Base-by-base conservation (phyloP, 1,284 basidiomycete genomes). In the Tetrapyrgos nigripes region DNA sequence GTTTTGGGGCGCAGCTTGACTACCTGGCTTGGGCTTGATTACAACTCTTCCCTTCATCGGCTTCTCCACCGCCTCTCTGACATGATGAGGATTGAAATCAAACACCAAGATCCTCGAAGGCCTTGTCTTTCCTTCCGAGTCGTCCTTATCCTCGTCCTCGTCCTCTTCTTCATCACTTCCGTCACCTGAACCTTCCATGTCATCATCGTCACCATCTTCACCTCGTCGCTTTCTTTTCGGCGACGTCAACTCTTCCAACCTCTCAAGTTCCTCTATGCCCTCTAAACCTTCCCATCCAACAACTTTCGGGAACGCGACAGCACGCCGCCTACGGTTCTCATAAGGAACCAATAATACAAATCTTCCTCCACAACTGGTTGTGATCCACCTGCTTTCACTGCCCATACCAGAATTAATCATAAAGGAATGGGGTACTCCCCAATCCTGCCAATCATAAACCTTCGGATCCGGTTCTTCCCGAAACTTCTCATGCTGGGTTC, bases 351-450 rank as follows among this genome's bases (percentile, higher is more conserved):
- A 68, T 29, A 73, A 60, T 28, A 77, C 77, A 47, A 75, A 76
- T 13, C 83, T 72, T 67, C 81, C 78, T 3, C 83, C 83, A 19
- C 73, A 70, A 3, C 80, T 78, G 4, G 77, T 81, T 45, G 82
- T 83, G 51, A 84, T 82, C 80, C 80, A 83, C 19, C 77, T 70
- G 19, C 37, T 40, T n/a, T n/a, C 37, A n/a, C 8, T 50, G 50
- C 47, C 47, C 54, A 47, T 57, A 53, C 55, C n/a, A 26, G n/a
- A 11, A 14, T 40, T 49, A 26, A 31, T 8, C 17, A 8, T 37
- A 55, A 45, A 59, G 29, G 43, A 47, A 51, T 54, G 57, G 35
- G 50, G 53, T 17, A 35, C 55, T 23, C 35, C 53, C 31, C 31
- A 33, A 8, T 33, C 14, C 9, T 33, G n/a, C 43, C 35, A 33